Percentiles rank a stretch among this genome's conserved stretches.
Conservation (phyloP, 2,329 filamentous ascomycete species). For the Didymella sp. region DNA sequence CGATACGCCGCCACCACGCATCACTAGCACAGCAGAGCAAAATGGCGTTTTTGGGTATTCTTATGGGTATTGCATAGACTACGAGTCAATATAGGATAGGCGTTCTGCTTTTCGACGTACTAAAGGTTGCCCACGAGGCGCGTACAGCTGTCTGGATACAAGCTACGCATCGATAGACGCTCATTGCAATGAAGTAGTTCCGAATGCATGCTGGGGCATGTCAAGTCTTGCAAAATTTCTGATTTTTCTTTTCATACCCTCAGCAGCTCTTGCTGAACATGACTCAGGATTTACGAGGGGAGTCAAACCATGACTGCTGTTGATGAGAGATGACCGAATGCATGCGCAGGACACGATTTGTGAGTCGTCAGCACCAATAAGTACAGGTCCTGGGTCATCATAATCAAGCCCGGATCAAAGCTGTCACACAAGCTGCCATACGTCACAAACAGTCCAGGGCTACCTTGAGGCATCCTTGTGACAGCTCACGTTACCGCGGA, state of each 20-base stretch:
- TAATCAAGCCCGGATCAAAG: background rate
- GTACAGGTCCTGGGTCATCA: background rate
- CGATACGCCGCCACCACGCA: conserved; percentile 17
- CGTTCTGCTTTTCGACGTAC: conserved; percentile 9
- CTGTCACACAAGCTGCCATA: background rate
- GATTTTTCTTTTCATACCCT: background rate
- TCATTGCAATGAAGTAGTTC: conserved; percentile 15
- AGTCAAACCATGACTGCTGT: background rate
- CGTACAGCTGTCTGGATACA: conserved; percentile 14
- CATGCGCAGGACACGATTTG: background rate
- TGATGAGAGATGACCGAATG: background rate
- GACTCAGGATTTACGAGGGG: background rate
- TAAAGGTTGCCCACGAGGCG: conserved; percentile 10
- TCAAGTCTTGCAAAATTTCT: background rate
- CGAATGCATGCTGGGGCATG: conserved; percentile 10
- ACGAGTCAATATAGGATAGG: conserved; percentile 11
- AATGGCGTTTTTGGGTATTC: conserved; percentile 22
- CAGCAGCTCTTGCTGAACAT: background rate
- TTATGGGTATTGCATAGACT: conserved; percentile 29
- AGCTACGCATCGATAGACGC: conserved; percentile 16
- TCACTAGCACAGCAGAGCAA: conserved; percentile 29
- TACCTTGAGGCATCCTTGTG: background rate
- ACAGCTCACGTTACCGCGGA: background rate
- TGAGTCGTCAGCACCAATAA: background rate
- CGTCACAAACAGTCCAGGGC: background rate